phyloP scores from a whole-genome alignment of 129 eudicot species.

The Flaveria trinervia region DNA sequence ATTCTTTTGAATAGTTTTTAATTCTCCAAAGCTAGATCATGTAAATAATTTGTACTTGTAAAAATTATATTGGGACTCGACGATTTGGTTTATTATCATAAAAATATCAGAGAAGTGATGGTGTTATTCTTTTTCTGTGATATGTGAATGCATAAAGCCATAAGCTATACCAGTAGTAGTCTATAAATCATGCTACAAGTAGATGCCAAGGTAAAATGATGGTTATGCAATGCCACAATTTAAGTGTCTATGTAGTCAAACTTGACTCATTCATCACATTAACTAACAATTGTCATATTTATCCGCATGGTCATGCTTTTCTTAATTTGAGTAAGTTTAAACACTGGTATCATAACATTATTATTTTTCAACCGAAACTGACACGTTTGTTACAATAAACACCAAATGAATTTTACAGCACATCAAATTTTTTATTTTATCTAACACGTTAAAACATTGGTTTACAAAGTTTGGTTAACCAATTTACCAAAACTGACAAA shows the following conservation, averaged over 20 bases:
- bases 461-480: too few relatives aligned
- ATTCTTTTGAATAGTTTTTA: not conserved
- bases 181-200: not conserved
- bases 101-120: not conserved
- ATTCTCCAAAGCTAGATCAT: not conserved
- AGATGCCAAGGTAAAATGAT: not conserved
- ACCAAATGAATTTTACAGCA: not conserved
- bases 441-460: too few relatives aligned
- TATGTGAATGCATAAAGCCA: not conserved
- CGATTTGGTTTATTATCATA: not conserved
- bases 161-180: too few relatives aligned
- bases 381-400: not conserved
- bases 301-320: not conserved
- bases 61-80: not conserved
- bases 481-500: too few relatives aligned
- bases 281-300: not conserved
- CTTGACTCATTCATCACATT: not conserved
- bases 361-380: not conserved
- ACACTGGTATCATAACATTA: not conserved
- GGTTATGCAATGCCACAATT: not conserved
- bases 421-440: too few relatives aligned
- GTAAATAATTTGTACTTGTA: constrained; percentile 5
- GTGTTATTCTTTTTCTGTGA: not conserved
- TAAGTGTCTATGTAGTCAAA: not conserved
- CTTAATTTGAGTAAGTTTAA: not conserved